Base-by-base conservation (phyloP, 176 grass and related monocot species). In the Pontederia crassipes region DNA sequence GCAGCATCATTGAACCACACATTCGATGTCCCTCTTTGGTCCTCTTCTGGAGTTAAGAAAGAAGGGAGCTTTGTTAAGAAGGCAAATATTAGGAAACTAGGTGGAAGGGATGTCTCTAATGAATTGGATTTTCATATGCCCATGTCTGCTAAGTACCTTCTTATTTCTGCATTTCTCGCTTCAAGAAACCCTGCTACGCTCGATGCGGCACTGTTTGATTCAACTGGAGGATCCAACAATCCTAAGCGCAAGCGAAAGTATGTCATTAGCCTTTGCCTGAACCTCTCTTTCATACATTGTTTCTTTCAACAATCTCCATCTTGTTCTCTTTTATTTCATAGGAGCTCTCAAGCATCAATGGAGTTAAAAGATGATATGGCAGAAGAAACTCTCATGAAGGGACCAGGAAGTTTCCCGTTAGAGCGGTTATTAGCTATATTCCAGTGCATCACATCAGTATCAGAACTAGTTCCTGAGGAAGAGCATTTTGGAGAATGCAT, bases 371-470 rank as follows among this genome's bases (percentile, higher is more conserved):
- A 91, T 15, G 77, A 50, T 28, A 56, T 74, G 57, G 84, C 73
- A 11, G 84, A 86, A 83, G 93, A 92, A 72, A 76, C 83, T 67
- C 81, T 92, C 74, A 81, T 85, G 75, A 98, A 98, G 67, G 87
- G 87, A 35, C 93, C 84, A 28, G 87, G 87, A 48, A 88, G 75
- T 65, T 98, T 92, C 75, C 87, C 93, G 57, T 79, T 98, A 53
- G 93, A 98, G 76, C 85, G 93, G 55, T 80, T 89, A n/a, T 75
- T 98, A 58, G 93, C 87, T 65, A 98, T 98, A 74, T 98, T 92
- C 74, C 87, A 98, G 71, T 92, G 87, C 57, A 92, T 89, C 59
- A 98, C 93, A 66, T 98, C 84, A 4, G 77, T 86, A 24, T 77
- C 78, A 17, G 87, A 98, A 65, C 82, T 80, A 60, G 17, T 50